These are phyloP conservation scores for Erythrobasidium yunnanense DNA, from an alignment of 768 basidiomycete species.

Conservation along the genomic window DNA sequence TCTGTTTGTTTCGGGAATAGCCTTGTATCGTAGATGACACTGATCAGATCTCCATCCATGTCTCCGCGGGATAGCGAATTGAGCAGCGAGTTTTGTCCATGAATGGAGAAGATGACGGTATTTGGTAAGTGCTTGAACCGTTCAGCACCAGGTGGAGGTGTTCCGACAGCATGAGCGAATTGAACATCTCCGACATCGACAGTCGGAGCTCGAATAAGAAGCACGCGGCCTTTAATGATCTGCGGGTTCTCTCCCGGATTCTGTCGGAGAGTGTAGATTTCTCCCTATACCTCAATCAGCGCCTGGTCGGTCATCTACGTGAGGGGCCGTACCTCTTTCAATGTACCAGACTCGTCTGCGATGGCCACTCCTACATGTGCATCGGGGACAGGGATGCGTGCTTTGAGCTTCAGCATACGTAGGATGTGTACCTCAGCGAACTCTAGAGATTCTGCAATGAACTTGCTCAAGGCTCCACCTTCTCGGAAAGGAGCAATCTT, in stretches of 20 bases:
- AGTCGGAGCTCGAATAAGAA: constrained; percentile 62
- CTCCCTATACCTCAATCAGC: constrained; percentile 5
- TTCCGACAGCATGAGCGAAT: constrained; percentile 58
- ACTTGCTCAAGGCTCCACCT: constrained; percentile 45
- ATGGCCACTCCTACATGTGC: constrained; percentile 65
- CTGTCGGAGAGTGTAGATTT: constrained; percentile 11
- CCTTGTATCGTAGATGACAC: constrained; percentile 13
- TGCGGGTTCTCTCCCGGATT: constrained; percentile 47
- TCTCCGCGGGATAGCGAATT: constrained; percentile 25
- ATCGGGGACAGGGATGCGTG: constrained; percentile 59
- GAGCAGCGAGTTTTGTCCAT: constrained; percentile 15
- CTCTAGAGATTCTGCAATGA: constrained; percentile 45
- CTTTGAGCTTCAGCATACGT: constrained; percentile 62
- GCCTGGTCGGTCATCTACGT: neutral
- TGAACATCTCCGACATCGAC: constrained; percentile 65
- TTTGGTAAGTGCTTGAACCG: constrained; percentile 22
- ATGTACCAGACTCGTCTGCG: constrained; percentile 63
- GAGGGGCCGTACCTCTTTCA: constrained; percentile 40
- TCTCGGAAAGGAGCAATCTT: constrained; percentile 39
- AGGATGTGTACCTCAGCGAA: constrained; percentile 58
- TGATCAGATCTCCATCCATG: constrained; percentile 27
- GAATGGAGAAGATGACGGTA: constrained; percentile 25
- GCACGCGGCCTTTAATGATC: constrained; percentile 54
- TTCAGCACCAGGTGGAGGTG: constrained; percentile 44
- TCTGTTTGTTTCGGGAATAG: constrained; percentile 10